Evolutionary conservation across 2,329 filamentous ascomycete species (phyloP), one percentile per base, ranked within the genome.

Genomic region (Ophiostoma tasmaniense): DNA sequence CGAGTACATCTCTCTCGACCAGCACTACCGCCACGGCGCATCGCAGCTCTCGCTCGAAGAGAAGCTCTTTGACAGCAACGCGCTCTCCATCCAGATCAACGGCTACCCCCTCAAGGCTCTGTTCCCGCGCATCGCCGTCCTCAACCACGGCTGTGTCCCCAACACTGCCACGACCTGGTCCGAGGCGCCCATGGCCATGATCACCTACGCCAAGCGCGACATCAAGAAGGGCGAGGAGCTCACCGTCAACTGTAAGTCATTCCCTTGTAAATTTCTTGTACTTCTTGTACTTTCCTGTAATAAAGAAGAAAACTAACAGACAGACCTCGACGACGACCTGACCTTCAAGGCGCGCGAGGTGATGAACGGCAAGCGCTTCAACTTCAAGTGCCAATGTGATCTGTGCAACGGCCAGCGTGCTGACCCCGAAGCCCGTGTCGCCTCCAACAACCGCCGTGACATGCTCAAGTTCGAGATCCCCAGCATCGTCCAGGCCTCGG

Each of bases 61-160:
- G 72, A 76, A 79, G 59, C 69, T 79, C 8, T 69, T 80, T 70
- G 72, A 64, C 20, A 72, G 71, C 2, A 79, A 80, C 68, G 73
- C 76, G 2, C 77, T 79, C 59, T 70, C 73, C 4, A 75, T 74
- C 5, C 67, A 71, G 14, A 50, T 79, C 2, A 74, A 73, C 1
- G 74, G 71, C 6, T 70, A 69, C 39, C 22, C 67, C 39, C 71
- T 74, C 59, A 74, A 75, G 71, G 74, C 45, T 30, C 66, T 72
- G 22, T 72, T 71, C 62, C 70, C 71, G 1, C 66, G 50, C 4
- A 25, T 68, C 2, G 52, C 68, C 20, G 74, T 75, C 45, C 68
- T 76, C 30, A 77, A 77, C 66, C 75, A 77, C 55, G 74, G 72
- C 64, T 77, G 75, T 65, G 68, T 66, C 28, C 74, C 75, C 35